Base-by-base conservation (phyloP, 2,329 filamentous ascomycete genomes). In the Aspergillus udagawae region DNA sequence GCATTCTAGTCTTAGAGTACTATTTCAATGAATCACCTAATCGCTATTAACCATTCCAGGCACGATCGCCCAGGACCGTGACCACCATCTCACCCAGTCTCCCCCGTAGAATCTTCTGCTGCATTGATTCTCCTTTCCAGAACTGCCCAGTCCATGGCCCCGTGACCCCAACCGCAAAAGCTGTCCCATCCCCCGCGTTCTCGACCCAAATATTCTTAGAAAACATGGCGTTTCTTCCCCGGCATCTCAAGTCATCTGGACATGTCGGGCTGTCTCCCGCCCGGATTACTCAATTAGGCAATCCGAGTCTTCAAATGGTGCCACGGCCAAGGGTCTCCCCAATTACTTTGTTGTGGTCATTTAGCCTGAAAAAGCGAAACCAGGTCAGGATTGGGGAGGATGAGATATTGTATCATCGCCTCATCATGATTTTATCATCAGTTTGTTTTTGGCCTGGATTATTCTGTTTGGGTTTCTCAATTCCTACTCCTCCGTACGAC, bases 271-370 rank as follows among this genome's bases (percentile, higher is more conserved):
- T 52, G 56, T 56, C 57, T 51, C 51, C 48, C 48, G 27, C 28
- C 49, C 59, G 62, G 62, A 55, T 63, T 62, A 38, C 63, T 58
- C 14, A 42, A 54, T 52, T 23, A 10, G 51, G 61, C 14, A 60
- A 65, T 9, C 58, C 63, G 58, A 53, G 53, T 41, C 25, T 29
- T 21, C 32, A 14, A 35, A 32, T 14, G 29, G 12, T 32, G 29
- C 29, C 29, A 32, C 29, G 29, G 12, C 29, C 29, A 14, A 32
- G 28, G 12, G 32, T 17, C 32, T 35, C 2, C 2, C 32, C 32
- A 14, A 5, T 5, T 10, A 17, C 32, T 35, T 12, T 35, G 32
- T 6, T 17, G 12, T 35, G 32, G 32, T 35, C 32, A 35, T 35
- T 35, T 35, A 35, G 32, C 12, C 32, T 35, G 12, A 17, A 35